These are phyloP conservation scores for Hyphochytrium catenoides DNA, from an alignment of 352 stramenopile genomes.

Conservation along the genomic window DNA sequence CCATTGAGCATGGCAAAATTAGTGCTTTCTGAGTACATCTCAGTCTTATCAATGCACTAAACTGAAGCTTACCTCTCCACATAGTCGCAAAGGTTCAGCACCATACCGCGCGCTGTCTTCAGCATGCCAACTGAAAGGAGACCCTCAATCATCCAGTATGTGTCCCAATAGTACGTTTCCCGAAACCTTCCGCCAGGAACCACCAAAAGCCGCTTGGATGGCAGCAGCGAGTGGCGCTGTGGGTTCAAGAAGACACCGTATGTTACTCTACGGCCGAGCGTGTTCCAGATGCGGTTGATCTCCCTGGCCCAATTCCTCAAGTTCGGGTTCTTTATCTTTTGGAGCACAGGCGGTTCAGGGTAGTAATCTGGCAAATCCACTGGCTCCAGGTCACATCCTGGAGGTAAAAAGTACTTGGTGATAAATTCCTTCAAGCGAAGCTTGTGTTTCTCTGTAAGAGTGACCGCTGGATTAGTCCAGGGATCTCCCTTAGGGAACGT, in stretches of 20 bases:
- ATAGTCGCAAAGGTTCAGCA: conserved; percentile 63
- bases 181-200: conserved; percentile 67
- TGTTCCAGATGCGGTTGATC: conserved; percentile 44
- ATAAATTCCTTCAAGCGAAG: conserved; percentile 24
- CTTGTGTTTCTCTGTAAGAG: conserved; percentile 10
- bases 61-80: conserved; percentile 50
- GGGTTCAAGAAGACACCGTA: conserved; percentile 23
- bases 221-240: conserved; percentile 16
- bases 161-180: conserved; percentile 79
- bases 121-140: conserved; percentile 54
- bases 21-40: too few relatives aligned
- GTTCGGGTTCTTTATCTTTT: conserved; percentile 19
- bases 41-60: too few relatives aligned
- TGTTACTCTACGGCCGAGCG: conserved; percentile 27
- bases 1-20: too few relatives aligned
- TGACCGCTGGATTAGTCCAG: neutral
- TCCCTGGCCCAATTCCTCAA: conserved; percentile 30
- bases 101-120: conserved; percentile 36
- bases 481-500: conserved; percentile 13
- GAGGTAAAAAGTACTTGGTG: conserved; percentile 24
- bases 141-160: conserved; percentile 70
- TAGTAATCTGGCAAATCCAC: conserved; percentile 21
- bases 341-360: conserved; percentile 22
- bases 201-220: conserved; percentile 21
- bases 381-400: conserved; percentile 21